These are phyloP conservation scores for Ascosphaera apis DNA, from an alignment of 2,329 filamentous ascomycete genomes.

Conservation along the genomic window DNA sequence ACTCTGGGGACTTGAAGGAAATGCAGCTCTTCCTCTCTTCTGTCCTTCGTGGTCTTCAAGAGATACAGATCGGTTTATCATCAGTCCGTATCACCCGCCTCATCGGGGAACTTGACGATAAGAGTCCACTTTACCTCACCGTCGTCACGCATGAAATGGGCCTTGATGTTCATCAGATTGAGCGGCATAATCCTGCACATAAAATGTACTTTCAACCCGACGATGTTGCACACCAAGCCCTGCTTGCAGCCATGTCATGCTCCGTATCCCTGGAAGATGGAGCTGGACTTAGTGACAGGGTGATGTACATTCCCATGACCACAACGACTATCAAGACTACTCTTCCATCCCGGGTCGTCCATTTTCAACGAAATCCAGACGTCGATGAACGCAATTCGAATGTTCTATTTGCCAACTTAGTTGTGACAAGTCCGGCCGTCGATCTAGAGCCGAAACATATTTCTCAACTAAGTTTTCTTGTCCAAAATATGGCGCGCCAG, in stretches of 20 bases:
- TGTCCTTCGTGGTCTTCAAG: conserved; percentile 75
- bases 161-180: conserved; percentile 73
- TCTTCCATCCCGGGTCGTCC: conserved; percentile 77
- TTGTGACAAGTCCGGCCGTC: conserved; percentile 84
- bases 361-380: conserved; percentile 47
- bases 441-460: conserved; percentile 84
- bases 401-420: conserved; percentile 85
- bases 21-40: conserved; percentile 46
- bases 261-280: conserved; percentile 81
- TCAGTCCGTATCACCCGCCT: conserved; percentile 71
- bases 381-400: conserved; percentile 83
- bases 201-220: conserved; percentile 93
- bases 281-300: conserved; percentile 59
- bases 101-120: conserved; percentile 41
- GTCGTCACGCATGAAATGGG: conserved; percentile 92
- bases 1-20: neutral
- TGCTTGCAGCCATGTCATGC: conserved; percentile 78
- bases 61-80: conserved; percentile 86
- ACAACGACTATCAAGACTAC: conserved; percentile 91
- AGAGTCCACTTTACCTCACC: conserved; percentile 57
- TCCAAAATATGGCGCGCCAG: conserved; percentile 13
- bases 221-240: conserved; percentile 83
- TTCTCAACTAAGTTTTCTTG: conserved; percentile 54
- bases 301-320: conserved; percentile 90
- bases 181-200: conserved; percentile 81